Conservation (phyloP, 805 yeast genomes). For the Cyberlindnera galapagoensis region DNA sequence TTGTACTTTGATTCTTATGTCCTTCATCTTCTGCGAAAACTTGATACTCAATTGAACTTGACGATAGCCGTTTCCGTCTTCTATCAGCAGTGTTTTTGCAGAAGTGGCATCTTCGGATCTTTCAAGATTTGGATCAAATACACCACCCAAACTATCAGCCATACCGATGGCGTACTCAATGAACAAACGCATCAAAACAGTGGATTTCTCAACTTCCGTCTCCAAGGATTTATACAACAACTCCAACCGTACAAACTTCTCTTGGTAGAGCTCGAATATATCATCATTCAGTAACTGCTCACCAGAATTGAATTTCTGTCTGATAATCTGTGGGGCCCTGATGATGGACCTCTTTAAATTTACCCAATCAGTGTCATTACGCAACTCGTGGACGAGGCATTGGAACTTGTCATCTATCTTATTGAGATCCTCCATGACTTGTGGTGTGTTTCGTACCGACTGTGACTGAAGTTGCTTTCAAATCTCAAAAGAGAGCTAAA, state of each 20-base stretch:
- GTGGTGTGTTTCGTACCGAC: slow-evolving; percentile 1
- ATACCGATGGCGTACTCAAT: slow-evolving; percentile 6
- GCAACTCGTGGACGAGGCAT: slow-evolving; percentile 20
- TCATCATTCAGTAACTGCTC: slow-evolving; percentile 45
- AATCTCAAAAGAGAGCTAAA: too few species aligned
- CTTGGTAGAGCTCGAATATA: slow-evolving; percentile 7
- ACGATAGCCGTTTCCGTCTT: not conserved
- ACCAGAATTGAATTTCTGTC: slow-evolving; percentile 83
- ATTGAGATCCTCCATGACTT: slow-evolving; percentile 4
- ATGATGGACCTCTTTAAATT: slow-evolving; percentile 62
- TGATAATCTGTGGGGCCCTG: slow-evolving; percentile 86
- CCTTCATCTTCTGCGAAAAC: slow-evolving; percentile 9
- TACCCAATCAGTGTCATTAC: slow-evolving; percentile 22
- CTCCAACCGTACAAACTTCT: slow-evolving; percentile 3
- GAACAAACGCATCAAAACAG: slow-evolving; percentile 3
- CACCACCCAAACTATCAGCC: slow-evolving; percentile 4
- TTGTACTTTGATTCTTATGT: slow-evolving; percentile 1
- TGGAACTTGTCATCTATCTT: slow-evolving; percentile 16
- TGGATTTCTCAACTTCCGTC: slow-evolving; percentile 9
- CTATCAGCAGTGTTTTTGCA: not conserved
- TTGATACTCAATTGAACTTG: not conserved
- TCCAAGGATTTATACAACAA: slow-evolving; percentile 8
- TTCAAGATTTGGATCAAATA: slow-evolving; percentile 11
- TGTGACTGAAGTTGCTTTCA: not conserved
- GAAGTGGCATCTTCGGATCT: too few species aligned